Conservation (phyloP, 164 flowering plant species). For the Annona squamosa region DNA sequence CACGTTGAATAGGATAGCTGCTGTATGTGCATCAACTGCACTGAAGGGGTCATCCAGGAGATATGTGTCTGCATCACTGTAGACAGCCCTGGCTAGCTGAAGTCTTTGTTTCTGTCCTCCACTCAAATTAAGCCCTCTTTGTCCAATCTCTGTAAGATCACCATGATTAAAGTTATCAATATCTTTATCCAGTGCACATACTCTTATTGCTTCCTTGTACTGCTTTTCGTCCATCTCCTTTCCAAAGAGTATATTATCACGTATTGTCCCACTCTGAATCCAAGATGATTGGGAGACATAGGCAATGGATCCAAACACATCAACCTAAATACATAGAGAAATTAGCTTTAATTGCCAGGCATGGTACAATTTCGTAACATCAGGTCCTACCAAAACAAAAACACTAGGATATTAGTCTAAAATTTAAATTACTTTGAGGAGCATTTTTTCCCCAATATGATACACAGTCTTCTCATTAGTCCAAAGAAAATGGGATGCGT, state of each 20-base stretch:
- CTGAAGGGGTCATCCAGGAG: constrained; percentile 94
- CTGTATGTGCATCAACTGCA: constrained; percentile 94
- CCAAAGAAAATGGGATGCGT: no score
- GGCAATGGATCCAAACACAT: constrained; percentile 55
- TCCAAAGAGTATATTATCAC: constrained; percentile 76
- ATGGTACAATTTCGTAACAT: neutral
- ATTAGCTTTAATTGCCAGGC: neutral
- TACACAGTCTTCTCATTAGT: no score
- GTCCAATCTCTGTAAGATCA: constrained; percentile 90
- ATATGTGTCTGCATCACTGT: constrained; percentile 76
- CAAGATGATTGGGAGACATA: constrained; percentile 85
- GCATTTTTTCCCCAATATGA: no score
- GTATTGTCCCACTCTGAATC: constrained; percentile 88
- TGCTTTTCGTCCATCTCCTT: constrained; percentile 50
- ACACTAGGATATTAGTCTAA: no score
- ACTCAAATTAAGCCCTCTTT: constrained; percentile 88
- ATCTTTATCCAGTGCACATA: constrained; percentile 77
- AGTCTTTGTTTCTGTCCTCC: constrained; percentile 96
- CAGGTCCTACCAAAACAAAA: no score
- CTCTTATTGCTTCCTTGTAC: constrained; percentile 56
- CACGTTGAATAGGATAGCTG: constrained; percentile 66
- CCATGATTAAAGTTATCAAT: constrained; percentile 57
- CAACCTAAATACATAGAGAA: constrained; percentile 35
- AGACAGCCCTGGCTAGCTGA: constrained; percentile 90
- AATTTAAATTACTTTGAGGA: no score